Evolutionary conservation across 1,284 basidiomycete species (phyloP), one percentile per base, ranked within the genome.

Genomic region (Cryptococcus sp.): DNA sequence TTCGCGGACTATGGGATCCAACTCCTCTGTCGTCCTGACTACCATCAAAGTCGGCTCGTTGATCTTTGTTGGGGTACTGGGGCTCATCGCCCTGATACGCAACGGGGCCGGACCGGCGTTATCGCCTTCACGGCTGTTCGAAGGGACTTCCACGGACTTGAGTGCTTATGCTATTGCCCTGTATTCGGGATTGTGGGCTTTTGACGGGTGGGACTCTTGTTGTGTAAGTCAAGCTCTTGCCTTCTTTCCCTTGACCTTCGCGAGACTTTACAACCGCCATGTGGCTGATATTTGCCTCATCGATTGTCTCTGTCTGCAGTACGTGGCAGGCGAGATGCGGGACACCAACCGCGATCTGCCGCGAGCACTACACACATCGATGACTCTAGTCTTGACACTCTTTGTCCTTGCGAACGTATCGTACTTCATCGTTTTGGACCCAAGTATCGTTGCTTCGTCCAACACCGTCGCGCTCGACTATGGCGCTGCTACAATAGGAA

Each of bases 391-490:
- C 2, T 59, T 89, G 84, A 66, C 82, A 11, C 81, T 94, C 44
- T 97, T 95, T 74, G 73, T 94, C 4, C 80, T 88, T 3, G 88
- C 90, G 8, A 97, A 97, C 74, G 67, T 94, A 10, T 87, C 93
- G 0, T 99, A 99, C 79, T 95, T 98, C 67, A 85, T 92, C 19
- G 92, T 96, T 1, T 83, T 99, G n/a, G 88, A 93, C 64, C 88
- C 88, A 74, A 85, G 85, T 58, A 66, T 80, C 27, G 78, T 80
- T 0, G 72, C 74, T 5, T 71, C 78, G 8, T 80, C 76, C 62
- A 98, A 98, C 67, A 97, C 94, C 0, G 91, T 97, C 19, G 94
- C 93, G 0, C 82, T 95, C 62, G 95, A 99, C 77, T 99, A 97
- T 70, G 96, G 96, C 1, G 84, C 88, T 55, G 87, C 86, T 0